phyloP scores from a whole-genome alignment of 768 basidiomycete species.

The Sistotremastrum niveocremeum region DNA sequence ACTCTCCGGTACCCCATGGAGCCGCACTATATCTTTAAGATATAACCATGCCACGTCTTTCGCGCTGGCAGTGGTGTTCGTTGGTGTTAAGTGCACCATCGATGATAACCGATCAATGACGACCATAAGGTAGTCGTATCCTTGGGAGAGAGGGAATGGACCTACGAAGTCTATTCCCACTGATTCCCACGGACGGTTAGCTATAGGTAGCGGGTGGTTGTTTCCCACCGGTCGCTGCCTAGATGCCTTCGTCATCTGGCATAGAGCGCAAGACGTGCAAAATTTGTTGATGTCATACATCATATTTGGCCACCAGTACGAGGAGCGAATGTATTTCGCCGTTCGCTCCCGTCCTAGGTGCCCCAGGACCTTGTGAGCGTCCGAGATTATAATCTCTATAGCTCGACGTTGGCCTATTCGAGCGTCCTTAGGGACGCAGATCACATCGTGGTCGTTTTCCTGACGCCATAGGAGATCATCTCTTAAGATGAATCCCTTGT shows the following conservation, averaged over 20 bases:
- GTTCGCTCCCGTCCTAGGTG: conserved; percentile 20
- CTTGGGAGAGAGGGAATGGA: conserved; percentile 22
- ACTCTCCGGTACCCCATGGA: conserved; percentile 12
- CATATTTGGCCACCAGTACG: conserved; percentile 24
- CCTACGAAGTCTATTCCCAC: conserved; percentile 30
- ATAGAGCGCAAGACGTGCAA: conserved; percentile 11
- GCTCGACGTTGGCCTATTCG: no score
- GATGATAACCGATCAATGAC: conserved; percentile 11
- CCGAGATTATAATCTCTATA: conserved; percentile 11
- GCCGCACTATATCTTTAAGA: conserved; percentile 8
- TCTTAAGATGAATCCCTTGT: conserved; percentile 4
- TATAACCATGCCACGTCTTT: conserved; percentile 8
- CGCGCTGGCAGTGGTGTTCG: conserved; percentile 6
- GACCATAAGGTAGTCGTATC: conserved; percentile 1
- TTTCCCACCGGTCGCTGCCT: conserved; percentile 13
- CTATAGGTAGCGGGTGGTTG: conserved; percentile 18
- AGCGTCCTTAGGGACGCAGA: no score
- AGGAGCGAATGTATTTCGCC: conserved; percentile 16
- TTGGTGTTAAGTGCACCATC: conserved; percentile 9
- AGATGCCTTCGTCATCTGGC: conserved; percentile 9
- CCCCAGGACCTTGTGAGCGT: conserved; percentile 19
- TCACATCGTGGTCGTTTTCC: no score
- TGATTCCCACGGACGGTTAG: conserved; percentile 19
- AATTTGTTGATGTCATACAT: conserved; percentile 8
- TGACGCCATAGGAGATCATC: no score